Evolutionary conservation across 148 eudicot species (phyloP), one percentile per base, ranked within the genome.

Genomic region (Camellia granthamiana): DNA sequence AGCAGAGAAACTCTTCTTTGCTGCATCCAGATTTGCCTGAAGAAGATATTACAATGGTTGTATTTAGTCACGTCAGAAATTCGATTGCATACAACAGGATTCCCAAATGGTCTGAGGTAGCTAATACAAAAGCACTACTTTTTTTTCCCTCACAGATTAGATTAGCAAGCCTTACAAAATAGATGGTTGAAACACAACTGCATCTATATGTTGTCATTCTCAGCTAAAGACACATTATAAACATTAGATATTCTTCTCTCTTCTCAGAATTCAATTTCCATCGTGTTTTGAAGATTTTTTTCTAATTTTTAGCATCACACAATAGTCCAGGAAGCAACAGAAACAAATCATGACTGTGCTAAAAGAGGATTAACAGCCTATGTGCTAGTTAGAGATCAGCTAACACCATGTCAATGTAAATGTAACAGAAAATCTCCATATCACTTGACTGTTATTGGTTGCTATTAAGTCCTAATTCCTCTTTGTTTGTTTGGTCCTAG

Each of bases 11-110:
- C 88, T 85, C 83, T 72, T 80, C 79, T 85, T 85, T 65, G 91
- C 87, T 78, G 85, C 89, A 72, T 87, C 87, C 74, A 90, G 83
- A 83, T 87, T 86, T 77, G 68, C 86, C 91, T 85, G 85, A 58
- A 80, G 12, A 61, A 44, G 61, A 69, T 30, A 65, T 6, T 54
- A 75, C 47, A 80, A 63, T 19, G 15, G 30, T 13, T 10, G 7
- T 70, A 64, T 18, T 64, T 18, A 18, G 43, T 49, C 55, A 43
- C 18, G 38, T 76, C 68, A 59, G 66, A 70, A 43, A 58, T 60
- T 3, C 23, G 38, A 52, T 13, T 46, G 16, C 7, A 19, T 51
- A 49, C 21, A 47, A 64, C 43, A 77, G 21, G 70, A 19, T 23
- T 11, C 59, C 69, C 69, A 62, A 49, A 21, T 74, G 47, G 19